These are phyloP conservation scores for Aspergillus aculeatinus DNA, from an alignment of 2,329 filamentous ascomycete species.

Conservation along the genomic window DNA sequence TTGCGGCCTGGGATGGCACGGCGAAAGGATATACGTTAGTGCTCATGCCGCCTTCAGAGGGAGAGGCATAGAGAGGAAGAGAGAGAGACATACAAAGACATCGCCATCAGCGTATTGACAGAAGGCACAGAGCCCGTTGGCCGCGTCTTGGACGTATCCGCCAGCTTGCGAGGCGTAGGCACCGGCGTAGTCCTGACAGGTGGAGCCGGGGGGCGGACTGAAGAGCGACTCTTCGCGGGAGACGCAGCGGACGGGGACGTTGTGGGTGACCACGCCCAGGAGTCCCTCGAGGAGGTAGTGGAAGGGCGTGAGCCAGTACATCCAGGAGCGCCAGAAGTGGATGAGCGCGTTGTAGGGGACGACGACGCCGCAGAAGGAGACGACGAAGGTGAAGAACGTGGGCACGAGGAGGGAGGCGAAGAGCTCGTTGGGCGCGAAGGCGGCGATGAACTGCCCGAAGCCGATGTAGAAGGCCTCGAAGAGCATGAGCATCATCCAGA, in stretches of 20 bases:
- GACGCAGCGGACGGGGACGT: constrained; percentile 57
- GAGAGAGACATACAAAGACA: constrained; percentile 51
- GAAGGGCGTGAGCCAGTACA: constrained; percentile 69
- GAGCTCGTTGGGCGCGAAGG: constrained; percentile 65
- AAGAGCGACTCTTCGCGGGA: constrained; percentile 61
- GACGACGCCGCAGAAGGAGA: constrained; percentile 73
- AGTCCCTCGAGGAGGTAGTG: constrained; percentile 65
- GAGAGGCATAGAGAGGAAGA: no score
- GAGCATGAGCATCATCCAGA: constrained; percentile 63
- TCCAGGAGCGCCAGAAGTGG: constrained; percentile 64
- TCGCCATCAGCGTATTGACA: constrained; percentile 64
- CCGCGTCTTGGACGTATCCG: constrained; percentile 60
- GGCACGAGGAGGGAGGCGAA: constrained; percentile 67
- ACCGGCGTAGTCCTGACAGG: constrained; percentile 60
- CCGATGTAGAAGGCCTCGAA: constrained; percentile 67
- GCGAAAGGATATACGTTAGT: background rate
- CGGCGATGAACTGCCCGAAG: constrained; percentile 67
- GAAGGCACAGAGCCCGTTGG: constrained; percentile 60
- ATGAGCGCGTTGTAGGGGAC: constrained; percentile 65
- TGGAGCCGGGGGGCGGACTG: constrained; percentile 56
- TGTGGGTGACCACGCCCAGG: constrained; percentile 56
- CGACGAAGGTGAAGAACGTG: constrained; percentile 66
- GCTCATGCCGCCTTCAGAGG: background rate
- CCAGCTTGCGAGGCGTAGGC: constrained; percentile 55
- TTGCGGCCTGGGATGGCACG: constrained; percentile 26